A percentile compares a stretch with the other conserved stretches of the same genome.
These are phyloP conservation scores for Xylariaceae sp. DNA, from an alignment of 2,329 filamentous ascomycete species.

Conservation along the genomic window DNA sequence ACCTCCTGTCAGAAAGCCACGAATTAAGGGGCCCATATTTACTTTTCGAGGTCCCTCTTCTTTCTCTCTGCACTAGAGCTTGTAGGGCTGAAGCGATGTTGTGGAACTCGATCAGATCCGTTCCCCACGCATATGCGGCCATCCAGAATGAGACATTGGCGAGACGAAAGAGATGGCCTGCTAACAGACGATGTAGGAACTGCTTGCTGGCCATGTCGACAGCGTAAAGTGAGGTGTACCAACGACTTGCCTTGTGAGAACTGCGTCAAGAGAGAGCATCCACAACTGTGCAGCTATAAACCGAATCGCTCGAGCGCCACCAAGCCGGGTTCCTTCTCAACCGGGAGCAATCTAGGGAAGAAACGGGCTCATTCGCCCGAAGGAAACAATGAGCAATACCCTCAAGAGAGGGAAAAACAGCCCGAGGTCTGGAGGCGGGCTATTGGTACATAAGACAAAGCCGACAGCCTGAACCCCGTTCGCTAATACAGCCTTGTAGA, in stretches of 20 bases:
- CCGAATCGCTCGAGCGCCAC: slow-evolving; percentile 50
- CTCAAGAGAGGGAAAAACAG: slow-evolving; percentile 37
- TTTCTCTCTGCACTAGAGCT: background rate
- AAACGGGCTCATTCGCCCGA: slow-evolving; percentile 44
- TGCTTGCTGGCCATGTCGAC: slow-evolving; percentile 65
- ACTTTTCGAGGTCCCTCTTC: background rate
- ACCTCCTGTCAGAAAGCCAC: background rate
- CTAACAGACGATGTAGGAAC: slow-evolving; percentile 45
- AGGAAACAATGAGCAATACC: slow-evolving; percentile 36
- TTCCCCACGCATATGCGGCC: background rate
- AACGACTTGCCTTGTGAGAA: slow-evolving; percentile 68
- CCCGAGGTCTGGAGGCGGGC: slow-evolving; percentile 32
- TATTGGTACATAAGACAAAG: slow-evolving; percentile 24
- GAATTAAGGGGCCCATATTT: background rate
- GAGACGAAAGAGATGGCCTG: background rate
- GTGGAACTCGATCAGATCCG: background rate
- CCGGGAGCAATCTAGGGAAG: slow-evolving; percentile 30
- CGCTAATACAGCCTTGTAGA: slow-evolving; percentile 30
- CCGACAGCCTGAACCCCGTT: background rate
- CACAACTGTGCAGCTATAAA: slow-evolving; percentile 65
- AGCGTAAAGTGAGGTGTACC: slow-evolving; percentile 68
- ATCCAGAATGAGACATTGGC: background rate
- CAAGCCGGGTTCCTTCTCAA: slow-evolving; percentile 33
- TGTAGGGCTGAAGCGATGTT: background rate
- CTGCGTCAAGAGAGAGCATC: slow-evolving; percentile 64